These are phyloP conservation scores for Blastocystis sp. DNA, from an alignment of 352 stramenopile species.

Conservation along the genomic window DNA sequence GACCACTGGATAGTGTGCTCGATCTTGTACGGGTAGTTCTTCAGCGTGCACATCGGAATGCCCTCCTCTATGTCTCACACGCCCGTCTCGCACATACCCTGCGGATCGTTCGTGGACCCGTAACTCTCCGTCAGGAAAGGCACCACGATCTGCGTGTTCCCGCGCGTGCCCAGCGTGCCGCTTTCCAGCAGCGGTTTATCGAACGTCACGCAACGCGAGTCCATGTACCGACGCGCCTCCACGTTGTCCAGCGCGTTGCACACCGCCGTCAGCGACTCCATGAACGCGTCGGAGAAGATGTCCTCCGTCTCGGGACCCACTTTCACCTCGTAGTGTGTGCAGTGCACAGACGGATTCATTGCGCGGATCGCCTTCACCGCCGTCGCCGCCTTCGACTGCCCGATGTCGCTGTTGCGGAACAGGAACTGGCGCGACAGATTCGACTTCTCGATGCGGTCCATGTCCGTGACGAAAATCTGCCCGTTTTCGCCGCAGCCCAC, in stretches of 20 bases:
- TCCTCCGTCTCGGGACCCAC: conserved; percentile 88
- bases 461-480: conserved; percentile 91
- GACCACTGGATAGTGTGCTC: conserved; percentile 96
- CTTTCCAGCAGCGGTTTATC: conserved; percentile 94
- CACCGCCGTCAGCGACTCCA: conserved; percentile 86
- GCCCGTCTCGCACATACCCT: background rate
- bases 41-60: conserved; percentile 98
- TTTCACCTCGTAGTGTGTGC: conserved; percentile 78
- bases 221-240: conserved; percentile 94
- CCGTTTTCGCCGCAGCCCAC: conserved; percentile 80
- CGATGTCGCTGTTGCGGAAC: conserved; percentile 94
- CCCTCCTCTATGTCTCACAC: conserved; percentile 83
- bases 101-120: conserved; percentile 75
- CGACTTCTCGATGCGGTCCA: conserved; percentile 98
- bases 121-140: conserved; percentile 90
- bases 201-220: conserved; percentile 92
- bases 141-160: conserved; percentile 89
- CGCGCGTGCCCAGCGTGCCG: conserved; percentile 96
- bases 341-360: conserved; percentile 92
- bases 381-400: conserved; percentile 88
- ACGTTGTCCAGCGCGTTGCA: conserved; percentile 98
- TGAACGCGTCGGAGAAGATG: conserved; percentile 97
- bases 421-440: conserved; percentile 98
- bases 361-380: conserved; percentile 84
- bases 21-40: conserved; percentile 99